phyloP scores from a whole-genome alignment of 106 monocot species.

The Phalaenopsis aphrodite region DNA sequence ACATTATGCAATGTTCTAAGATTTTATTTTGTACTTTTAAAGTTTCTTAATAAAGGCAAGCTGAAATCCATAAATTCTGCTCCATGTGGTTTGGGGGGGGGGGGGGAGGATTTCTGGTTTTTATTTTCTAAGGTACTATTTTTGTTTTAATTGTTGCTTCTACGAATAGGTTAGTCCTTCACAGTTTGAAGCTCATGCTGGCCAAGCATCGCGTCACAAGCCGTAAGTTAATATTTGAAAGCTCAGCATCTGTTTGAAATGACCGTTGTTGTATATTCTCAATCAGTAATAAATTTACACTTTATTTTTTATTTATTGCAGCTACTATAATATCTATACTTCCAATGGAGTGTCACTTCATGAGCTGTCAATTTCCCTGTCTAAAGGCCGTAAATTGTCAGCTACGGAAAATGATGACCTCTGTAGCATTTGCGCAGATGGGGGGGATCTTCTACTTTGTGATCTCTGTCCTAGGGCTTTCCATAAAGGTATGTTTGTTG shows the following conservation, averaged over 20 bases:
- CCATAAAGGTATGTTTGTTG: constrained; percentile 55
- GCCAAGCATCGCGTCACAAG: constrained; percentile 72
- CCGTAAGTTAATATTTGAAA: constrained; percentile 48
- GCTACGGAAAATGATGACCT: constrained; percentile 78
- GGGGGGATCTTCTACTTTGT: constrained; percentile 89
- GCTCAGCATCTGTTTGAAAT: neutral
- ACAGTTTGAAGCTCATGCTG: constrained; percentile 99
- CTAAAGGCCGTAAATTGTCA: constrained; percentile 53
- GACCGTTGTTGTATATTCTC: neutral
- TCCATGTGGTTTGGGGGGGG: neutral
- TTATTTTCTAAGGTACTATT: neutral
- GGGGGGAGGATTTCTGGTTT: neutral
- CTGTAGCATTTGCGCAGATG: constrained; percentile 86
- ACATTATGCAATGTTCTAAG: neutral
- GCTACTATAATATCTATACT: constrained; percentile 92
- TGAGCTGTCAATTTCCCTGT: constrained; percentile 82
- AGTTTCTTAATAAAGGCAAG: neutral
- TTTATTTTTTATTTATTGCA: constrained; percentile 18
- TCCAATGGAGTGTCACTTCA: constrained; percentile 98
- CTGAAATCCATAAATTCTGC: neutral
- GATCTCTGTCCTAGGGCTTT: constrained; percentile 96
- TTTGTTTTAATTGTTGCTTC: constrained; percentile 1
- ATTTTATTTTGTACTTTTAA: neutral
- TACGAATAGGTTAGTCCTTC: constrained; percentile 83
- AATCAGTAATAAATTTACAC: neutral